Evolutionary conservation across 2,329 filamentous ascomycete genomes (phyloP).

Genomic region (Xylariomycetidae sp.): DNA sequence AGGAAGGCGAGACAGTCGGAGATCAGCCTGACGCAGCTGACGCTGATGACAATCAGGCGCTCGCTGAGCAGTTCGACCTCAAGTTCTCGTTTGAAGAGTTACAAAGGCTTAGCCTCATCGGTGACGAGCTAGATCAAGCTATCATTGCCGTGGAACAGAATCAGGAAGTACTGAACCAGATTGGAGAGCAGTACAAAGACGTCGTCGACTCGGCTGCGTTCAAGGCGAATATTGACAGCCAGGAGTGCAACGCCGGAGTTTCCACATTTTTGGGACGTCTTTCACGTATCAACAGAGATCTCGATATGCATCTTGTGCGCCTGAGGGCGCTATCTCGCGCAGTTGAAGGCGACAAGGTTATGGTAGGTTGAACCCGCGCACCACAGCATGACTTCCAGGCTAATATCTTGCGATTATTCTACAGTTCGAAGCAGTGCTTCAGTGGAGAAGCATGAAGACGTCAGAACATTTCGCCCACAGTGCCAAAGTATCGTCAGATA

Average conservation of each 20-base stretch:
- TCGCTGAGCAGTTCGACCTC: constrained; percentile 6
- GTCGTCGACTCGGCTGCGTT: too few species aligned
- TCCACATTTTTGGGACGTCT: constrained; percentile 10
- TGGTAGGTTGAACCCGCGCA: constrained; percentile 10
- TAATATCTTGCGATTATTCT: not conserved
- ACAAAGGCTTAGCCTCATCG: constrained; percentile 10
- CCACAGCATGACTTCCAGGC: too few species aligned
- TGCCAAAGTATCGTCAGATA: constrained; percentile 11
- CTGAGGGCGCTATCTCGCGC: constrained; percentile 9
- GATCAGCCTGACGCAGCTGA: constrained; percentile 2
- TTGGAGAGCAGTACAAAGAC: constrained; percentile 12
- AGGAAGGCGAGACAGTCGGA: too few species aligned
- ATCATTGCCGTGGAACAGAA: constrained; percentile 15
- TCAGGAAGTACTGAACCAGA: constrained; percentile 10
- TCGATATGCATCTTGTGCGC: constrained; percentile 10
- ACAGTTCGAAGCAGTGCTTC: constrained; percentile 19
- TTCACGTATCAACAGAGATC: constrained; percentile 9
- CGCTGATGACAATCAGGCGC: constrained; percentile 2
- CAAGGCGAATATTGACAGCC: too few species aligned
- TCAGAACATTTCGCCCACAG: constrained; percentile 17
- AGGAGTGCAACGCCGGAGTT: constrained; percentile 7
- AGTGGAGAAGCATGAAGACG: constrained; percentile 17
- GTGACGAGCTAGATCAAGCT: constrained; percentile 11
- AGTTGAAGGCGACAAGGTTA: constrained; percentile 11
- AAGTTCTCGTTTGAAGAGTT: constrained; percentile 14